A percentile compares a stretch with the other conserved stretches of the same genome.
Evolutionary conservation across 805 yeast species (phyloP).

Genomic region (Saccharomycopsis fermentans): DNA sequence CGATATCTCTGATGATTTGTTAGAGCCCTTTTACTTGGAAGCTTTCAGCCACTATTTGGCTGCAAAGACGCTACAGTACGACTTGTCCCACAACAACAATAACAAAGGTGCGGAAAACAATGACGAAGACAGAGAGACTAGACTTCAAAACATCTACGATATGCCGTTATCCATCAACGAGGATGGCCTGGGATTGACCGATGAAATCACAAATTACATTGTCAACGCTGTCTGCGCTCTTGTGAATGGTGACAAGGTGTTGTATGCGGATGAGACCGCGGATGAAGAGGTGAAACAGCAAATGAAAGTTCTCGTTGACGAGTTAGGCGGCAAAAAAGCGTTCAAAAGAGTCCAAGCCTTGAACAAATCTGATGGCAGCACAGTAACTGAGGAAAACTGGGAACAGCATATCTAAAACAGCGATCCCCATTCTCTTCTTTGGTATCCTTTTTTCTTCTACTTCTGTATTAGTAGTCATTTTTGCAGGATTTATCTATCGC

Average conservation of each 20-base stretch:
- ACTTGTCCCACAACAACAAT: not conserved
- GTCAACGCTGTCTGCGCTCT: conserved; percentile 9
- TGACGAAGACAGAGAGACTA: not conserved
- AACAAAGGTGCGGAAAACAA: not conserved
- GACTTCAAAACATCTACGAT: conserved; percentile 7
- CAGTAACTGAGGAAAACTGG: conserved; percentile 2
- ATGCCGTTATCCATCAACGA: conserved; percentile 3
- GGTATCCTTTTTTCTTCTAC: too few relatives aligned
- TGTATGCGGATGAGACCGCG: conserved; percentile 11
- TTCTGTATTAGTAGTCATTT: too few relatives aligned
- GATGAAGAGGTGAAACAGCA: conserved; percentile 15
- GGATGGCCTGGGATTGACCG: conserved; percentile 12
- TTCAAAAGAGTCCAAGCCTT: conserved; percentile 13
- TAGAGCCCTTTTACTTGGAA: conserved; percentile 76
- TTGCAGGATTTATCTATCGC: too few relatives aligned
- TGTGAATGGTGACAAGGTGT: conserved; percentile 1
- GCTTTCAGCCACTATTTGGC: conserved; percentile 60
- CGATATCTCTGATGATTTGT: conserved; percentile 74
- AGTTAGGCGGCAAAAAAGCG: conserved; percentile 16
- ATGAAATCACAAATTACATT: conserved; percentile 8
- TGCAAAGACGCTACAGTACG: conserved; percentile 26
- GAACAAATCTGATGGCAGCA: conserved; percentile 1
- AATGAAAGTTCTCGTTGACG: conserved; percentile 11
- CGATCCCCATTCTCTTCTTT: too few relatives aligned
- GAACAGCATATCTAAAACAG: not conserved